Conservation (phyloP, 129 eudicot species). For the Scalesia atractyloides region DNA sequence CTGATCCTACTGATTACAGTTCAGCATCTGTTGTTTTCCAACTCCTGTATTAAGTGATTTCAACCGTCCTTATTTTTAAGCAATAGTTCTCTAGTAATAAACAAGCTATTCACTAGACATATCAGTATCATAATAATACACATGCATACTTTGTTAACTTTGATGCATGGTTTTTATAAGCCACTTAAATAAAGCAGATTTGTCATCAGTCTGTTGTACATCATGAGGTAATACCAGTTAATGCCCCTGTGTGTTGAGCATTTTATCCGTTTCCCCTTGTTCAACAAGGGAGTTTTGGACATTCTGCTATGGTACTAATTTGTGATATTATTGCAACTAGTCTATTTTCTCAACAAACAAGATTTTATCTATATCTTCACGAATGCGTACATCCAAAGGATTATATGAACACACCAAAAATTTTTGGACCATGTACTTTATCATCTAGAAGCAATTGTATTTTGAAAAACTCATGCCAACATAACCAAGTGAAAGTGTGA, state of each 20-base stretch:
- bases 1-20: slow-evolving; percentile 3
- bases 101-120: slow-evolving; percentile 1
- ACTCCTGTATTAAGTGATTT: slow-evolving; percentile 10
- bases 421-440: not conserved
- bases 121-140: not conserved
- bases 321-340: not conserved
- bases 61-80: not conserved
- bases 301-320: slow-evolving; percentile 9
- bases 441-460: not conserved
- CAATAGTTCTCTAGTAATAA: not conserved
- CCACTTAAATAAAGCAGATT: slow-evolving; percentile 9
- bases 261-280: not conserved
- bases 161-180: slow-evolving; percentile 21
- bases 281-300: slow-evolving; percentile 10
- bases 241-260: slow-evolving; percentile 1
- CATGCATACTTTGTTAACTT: slow-evolving; percentile 11
- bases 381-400: not conserved
- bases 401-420: not conserved
- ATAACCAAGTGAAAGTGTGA: not conserved
- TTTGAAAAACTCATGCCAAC: slow-evolving; percentile 5
- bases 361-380: slow-evolving; percentile 1
- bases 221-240: not conserved
- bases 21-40: not conserved
- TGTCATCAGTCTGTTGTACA: not conserved
- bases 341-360: slow-evolving; percentile 3